These are phyloP conservation scores for Termitomyces sp. DNA, from an alignment of 768 basidiomycete genomes.

Conservation along the genomic window DNA sequence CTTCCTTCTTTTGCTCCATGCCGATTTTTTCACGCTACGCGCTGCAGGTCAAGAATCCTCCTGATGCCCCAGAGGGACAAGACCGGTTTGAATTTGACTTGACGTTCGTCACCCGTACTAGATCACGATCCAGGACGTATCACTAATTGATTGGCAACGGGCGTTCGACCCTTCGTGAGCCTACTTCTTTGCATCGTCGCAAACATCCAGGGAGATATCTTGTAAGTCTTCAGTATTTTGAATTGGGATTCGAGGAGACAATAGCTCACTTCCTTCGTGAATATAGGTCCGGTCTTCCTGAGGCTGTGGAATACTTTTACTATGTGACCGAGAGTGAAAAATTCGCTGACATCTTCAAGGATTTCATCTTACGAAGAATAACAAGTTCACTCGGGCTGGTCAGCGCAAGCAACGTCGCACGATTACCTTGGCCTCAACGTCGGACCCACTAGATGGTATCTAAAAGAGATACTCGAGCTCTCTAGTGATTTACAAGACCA, in stretches of 20 bases:
- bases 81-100: not conserved
- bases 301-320: conserved; percentile 1
- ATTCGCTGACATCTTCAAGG: not conserved
- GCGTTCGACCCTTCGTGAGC: not conserved
- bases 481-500: conserved; percentile 2
- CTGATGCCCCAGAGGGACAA: not conserved
- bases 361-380: not conserved
- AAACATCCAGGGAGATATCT: conserved; percentile 17
- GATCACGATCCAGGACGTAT: not conserved
- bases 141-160: not conserved
- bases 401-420: not conserved
- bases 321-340: not conserved
- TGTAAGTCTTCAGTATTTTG: conserved; percentile 5
- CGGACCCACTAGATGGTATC: not conserved
- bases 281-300: conserved; percentile 11
- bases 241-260: not conserved
- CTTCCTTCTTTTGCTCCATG: not conserved
- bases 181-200: not conserved
- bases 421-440: not conserved
- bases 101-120: not conserved
- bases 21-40: not conserved
- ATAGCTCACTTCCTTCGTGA: not conserved
- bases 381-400: not conserved
- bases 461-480: not conserved
- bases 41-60: not conserved